phyloP scores from a whole-genome alignment of 2,329 filamentous ascomycete species.

The Fusarium longipes region DNA sequence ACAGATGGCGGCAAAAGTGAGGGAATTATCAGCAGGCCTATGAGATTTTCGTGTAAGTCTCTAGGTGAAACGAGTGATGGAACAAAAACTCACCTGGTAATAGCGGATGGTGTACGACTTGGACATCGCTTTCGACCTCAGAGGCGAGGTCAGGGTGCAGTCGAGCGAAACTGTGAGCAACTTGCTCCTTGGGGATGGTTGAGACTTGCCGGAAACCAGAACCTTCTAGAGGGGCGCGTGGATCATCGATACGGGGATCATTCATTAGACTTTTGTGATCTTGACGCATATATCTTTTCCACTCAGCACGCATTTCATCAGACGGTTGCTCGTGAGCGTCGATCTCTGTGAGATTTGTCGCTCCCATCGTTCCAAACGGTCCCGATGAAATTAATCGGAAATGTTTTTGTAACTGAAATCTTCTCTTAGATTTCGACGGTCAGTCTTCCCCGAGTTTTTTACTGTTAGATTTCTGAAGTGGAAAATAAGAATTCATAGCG shows the following conservation, averaged over 20 bases:
- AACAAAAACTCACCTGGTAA: slow-evolving; percentile 69
- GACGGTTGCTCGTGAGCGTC: slow-evolving; percentile 85
- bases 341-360: slow-evolving; percentile 56
- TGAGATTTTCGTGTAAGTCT: background rate
- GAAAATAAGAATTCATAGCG: background rate
- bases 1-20: slow-evolving; percentile 75
- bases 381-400: background rate
- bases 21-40: slow-evolving; percentile 84
- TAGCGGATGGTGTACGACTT: slow-evolving; percentile 72
- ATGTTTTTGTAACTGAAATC: background rate
- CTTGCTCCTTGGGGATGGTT: slow-evolving; percentile 55
- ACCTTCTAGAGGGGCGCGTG: slow-evolving; percentile 51
- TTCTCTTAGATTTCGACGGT: too few relatives aligned
- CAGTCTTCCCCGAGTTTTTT: too few relatives aligned
- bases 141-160: slow-evolving; percentile 52
- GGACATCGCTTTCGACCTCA: slow-evolving; percentile 53
- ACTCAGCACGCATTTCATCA: slow-evolving; percentile 73
- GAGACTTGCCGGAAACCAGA: slow-evolving; percentile 60
- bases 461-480: too few relatives aligned
- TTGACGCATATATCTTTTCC: slow-evolving; percentile 78
- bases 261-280: slow-evolving; percentile 62
- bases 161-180: slow-evolving; percentile 58
- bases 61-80: background rate
- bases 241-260: slow-evolving; percentile 69
- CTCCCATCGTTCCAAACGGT: slow-evolving; percentile 43